Base-by-base conservation (phyloP, 768 basidiomycete genomes). In the Agaricus bisporus region DNA sequence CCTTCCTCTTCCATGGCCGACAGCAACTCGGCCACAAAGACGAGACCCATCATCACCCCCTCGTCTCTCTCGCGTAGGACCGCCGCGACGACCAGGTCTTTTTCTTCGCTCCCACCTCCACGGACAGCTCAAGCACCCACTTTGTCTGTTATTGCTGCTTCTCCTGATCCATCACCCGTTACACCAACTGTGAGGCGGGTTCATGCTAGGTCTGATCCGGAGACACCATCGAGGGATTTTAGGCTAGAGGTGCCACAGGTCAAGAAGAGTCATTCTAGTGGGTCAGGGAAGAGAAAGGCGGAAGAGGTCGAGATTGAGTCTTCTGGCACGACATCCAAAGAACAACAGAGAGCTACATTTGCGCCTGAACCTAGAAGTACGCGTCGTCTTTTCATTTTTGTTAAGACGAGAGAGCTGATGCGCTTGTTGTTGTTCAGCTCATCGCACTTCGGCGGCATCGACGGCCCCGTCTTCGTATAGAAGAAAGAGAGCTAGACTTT, bases 391-490 rank as follows among this genome's bases (percentile, higher is more conserved):
- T 32, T 11, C 11, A 36, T 35, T 50, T 28, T 32, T 55, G 53
- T 49, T 46, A 28, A 51, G 56, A 60, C 63, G 59, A 51, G 57
- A 50, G 62, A 56, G 58, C 46, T 54, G 56, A 57, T 63, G 42
- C 63, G 63, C 59, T 41, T 56, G 57, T 58, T 41, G 18, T 44
- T 45, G 22, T 56, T 15, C 64, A 81, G 81, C 76, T 44, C 79
- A 81, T 57, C 79, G 81, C 32, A 68, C 76, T 29, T 83, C 82
- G 36, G 73, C 64, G 15, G 68, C 71, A 17, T 72, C 79, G 6
- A 77, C 77, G 56, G 83, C 86, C 0, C 88, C 88, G 0, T 87
- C 88, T 1, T 86, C 86, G 5, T 89, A 81, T 57, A 80, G 81
- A 57, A 66, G 65, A 41, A 90, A 90, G 64, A 81, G 88, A 54